These are phyloP conservation scores for Aureobasidium sp. DNA, from an alignment of 2,329 filamentous ascomycete genomes.

Conservation along the genomic window DNA sequence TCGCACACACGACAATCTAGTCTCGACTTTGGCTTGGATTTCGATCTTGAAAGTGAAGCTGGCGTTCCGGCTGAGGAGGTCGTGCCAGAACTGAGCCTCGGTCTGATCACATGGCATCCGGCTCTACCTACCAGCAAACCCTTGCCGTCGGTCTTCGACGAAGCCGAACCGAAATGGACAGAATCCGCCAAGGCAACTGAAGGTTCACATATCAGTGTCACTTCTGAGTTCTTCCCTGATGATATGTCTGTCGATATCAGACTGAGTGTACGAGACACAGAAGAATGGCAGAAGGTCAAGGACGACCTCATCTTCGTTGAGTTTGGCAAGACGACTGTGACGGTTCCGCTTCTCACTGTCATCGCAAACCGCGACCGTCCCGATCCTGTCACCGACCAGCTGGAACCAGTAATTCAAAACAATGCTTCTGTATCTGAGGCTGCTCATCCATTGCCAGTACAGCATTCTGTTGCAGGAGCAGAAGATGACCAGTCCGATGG, in stretches of 20 bases:
- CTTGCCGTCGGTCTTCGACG: constrained; percentile 33
- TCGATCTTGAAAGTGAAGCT: constrained; percentile 1
- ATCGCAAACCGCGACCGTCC: constrained; percentile 32
- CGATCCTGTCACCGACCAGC: constrained; percentile 21
- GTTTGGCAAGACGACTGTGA: constrained; percentile 33
- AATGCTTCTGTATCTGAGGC: neutral
- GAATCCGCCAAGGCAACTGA: constrained; percentile 29
- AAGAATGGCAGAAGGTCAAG: constrained; percentile 41
- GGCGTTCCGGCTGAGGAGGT: constrained; percentile 19
- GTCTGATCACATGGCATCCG: constrained; percentile 31
- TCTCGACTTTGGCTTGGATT: constrained; percentile 8
- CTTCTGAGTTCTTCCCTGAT: constrained; percentile 40
- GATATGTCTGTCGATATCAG: constrained; percentile 36
- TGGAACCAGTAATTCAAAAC: neutral
- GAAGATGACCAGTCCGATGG: constrained; percentile 19
- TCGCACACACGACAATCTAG: constrained; percentile 8
- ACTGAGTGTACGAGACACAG: constrained; percentile 40
- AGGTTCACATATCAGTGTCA: constrained; percentile 35
- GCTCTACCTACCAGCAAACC: constrained; percentile 35
- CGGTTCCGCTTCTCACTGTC: constrained; percentile 37
- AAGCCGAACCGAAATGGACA: constrained; percentile 36
- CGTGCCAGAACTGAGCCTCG: constrained; percentile 35
- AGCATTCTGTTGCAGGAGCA: constrained; percentile 20
- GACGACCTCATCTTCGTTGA: constrained; percentile 42
- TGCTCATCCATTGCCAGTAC: neutral